Conservation (phyloP, 768 basidiomycete species). For the Phylloporus sp. region DNA sequence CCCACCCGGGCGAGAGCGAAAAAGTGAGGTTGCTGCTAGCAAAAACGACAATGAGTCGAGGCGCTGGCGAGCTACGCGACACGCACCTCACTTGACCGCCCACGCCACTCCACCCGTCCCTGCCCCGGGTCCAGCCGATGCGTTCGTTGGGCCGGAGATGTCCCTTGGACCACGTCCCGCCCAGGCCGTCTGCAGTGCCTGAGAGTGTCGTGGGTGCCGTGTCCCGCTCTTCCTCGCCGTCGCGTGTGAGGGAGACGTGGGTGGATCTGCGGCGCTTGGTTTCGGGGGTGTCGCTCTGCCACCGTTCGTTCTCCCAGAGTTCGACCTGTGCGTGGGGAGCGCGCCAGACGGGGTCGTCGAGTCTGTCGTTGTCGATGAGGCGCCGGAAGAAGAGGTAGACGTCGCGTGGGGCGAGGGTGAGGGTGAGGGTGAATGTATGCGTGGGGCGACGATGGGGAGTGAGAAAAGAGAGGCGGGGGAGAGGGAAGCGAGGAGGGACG, state of each 20-base stretch:
- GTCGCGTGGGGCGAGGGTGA: constrained; percentile 20
- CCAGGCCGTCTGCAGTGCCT: too few species aligned
- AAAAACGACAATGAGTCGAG: neutral
- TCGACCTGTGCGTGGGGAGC: constrained; percentile 66
- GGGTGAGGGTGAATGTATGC: constrained; percentile 10
- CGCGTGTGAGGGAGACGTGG: constrained; percentile 3
- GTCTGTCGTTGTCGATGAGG: constrained; percentile 59
- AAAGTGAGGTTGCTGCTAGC: constrained; percentile 82
- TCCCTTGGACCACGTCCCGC: constrained; percentile 35
- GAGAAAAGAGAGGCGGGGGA: constrained; percentile 1
- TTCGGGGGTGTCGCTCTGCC: constrained; percentile 26
- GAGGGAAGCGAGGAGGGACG: constrained; percentile 4
- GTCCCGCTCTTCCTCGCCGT: constrained; percentile 12
- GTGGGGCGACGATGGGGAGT: neutral
- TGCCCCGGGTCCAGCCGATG: constrained; percentile 63
- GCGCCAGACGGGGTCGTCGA: constrained; percentile 62
- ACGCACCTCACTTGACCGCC: constrained; percentile 60
- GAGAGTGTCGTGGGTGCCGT: too few species aligned
- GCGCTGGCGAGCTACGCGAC: neutral
- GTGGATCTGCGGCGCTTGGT: constrained; percentile 4
- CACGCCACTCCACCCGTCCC: constrained; percentile 68
- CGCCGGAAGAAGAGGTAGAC: constrained; percentile 31
- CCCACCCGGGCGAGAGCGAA: constrained; percentile 69
- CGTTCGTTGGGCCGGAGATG: constrained; percentile 44
- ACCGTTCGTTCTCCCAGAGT: constrained; percentile 80